These are phyloP conservation scores for Blastobotrys persicus DNA, from an alignment of 1,139 yeast species.

Conservation along the genomic window DNA sequence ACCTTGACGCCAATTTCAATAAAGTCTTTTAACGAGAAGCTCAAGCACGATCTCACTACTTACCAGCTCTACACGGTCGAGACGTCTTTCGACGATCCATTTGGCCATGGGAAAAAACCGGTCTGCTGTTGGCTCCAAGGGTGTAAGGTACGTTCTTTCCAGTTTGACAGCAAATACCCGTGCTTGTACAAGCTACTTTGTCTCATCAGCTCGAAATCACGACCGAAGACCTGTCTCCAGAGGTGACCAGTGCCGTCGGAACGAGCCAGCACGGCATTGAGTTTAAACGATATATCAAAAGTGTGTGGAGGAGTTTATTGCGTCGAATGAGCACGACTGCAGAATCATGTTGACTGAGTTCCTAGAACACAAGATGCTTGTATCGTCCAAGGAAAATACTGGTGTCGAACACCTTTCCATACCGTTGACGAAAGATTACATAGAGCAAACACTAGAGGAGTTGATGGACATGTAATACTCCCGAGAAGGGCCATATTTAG, in stretches of 20 bases:
- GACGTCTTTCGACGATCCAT: slow-evolving; percentile 71
- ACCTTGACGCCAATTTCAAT: no score
- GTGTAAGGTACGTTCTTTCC: slow-evolving; percentile 77
- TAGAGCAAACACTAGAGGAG: slow-evolving; percentile 59
- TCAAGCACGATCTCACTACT: slow-evolving; percentile 84
- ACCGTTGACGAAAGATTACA: slow-evolving; percentile 74
- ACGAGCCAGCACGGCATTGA: slow-evolving; percentile 55
- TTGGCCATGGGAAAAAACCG: slow-evolving; percentile 44
- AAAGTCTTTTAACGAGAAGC: no score
- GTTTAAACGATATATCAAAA: slow-evolving; percentile 58
- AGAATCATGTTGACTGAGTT: slow-evolving; percentile 83
- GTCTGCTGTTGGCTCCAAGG: slow-evolving; percentile 60
- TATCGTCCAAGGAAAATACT: slow-evolving; percentile 54
- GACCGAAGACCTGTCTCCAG: slow-evolving; percentile 41
- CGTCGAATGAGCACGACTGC: slow-evolving; percentile 78
- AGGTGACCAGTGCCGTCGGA: slow-evolving; percentile 36
- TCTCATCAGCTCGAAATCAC: slow-evolving; percentile 63
- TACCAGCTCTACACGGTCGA: slow-evolving; percentile 68
- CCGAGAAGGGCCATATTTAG: no score
- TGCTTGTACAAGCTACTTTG: slow-evolving; percentile 63
- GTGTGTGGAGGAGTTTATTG: slow-evolving; percentile 79
- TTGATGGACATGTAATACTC: slow-evolving; percentile 11
- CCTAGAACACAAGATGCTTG: slow-evolving; percentile 88
- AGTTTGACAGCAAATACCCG: slow-evolving; percentile 81
- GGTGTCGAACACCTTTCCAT: slow-evolving; percentile 76